A percentile compares a stretch with the other conserved stretches of the same genome.
Conservation (phyloP, 805 yeast genomes). For the Candida maesae region DNA sequence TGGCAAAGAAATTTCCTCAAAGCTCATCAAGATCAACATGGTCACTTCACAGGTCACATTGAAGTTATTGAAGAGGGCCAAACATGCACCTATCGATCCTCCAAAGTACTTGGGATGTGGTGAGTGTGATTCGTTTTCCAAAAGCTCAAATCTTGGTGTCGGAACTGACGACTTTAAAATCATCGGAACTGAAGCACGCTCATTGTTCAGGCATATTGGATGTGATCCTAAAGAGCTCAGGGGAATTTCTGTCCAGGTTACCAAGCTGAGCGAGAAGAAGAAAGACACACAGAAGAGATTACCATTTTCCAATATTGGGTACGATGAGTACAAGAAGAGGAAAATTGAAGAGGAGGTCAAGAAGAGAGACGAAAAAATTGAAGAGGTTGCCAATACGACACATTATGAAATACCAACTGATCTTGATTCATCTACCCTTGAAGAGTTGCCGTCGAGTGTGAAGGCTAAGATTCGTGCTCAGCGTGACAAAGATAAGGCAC, state of each 20-base stretch:
- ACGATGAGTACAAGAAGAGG: conserved; percentile 9
- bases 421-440: conserved; percentile 26
- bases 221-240: conserved; percentile 67
- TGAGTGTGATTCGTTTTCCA: conserved; percentile 58
- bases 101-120: conserved; percentile 87
- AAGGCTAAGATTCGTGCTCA: conserved; percentile 14
- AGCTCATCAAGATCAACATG: conserved; percentile 46
- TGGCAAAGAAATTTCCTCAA: conserved; percentile 51
- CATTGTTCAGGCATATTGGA: conserved; percentile 50
- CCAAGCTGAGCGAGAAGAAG: conserved; percentile 43
- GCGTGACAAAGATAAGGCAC: conserved; percentile 16
- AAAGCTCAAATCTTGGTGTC: conserved; percentile 55
- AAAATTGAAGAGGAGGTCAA: conserved; percentile 5
- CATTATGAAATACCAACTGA: conserved; percentile 29
- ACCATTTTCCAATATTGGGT: conserved; percentile 28
- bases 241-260: conserved; percentile 73
- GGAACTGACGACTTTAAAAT: conserved; percentile 58
- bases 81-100: conserved; percentile 68
- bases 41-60: conserved; percentile 58
- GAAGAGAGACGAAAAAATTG: neutral
- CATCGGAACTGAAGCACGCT: conserved; percentile 56
- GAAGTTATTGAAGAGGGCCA: conserved; percentile 60
- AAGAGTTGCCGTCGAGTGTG: conserved; percentile 23
- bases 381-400: conserved; percentile 6
- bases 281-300: conserved; percentile 32